Evolutionary conservation across 2,329 filamentous ascomycete species (phyloP), one percentile per base, ranked within the genome.

Genomic region (Colletotrichum sp.): DNA sequence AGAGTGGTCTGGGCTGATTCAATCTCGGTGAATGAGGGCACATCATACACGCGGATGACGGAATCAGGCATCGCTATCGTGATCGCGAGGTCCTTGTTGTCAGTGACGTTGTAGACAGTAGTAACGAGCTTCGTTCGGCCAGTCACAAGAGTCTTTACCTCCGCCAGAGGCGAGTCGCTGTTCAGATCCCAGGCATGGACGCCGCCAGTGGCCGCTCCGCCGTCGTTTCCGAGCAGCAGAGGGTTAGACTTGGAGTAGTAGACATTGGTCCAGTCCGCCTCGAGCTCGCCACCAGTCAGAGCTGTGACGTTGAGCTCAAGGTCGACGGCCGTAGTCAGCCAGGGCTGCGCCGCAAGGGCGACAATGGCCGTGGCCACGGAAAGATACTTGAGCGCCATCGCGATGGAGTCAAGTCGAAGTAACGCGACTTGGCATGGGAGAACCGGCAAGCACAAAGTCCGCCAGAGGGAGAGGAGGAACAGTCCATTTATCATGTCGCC

Each of bases 41-140:
- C 79, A 60, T 86, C 83, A 67, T 85, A 88, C 3, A 85, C 79
- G 9, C 86, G 82, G 28, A 89, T 78, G 9, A 85, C 77, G 3
- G 86, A 87, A 70, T 88, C 86, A 1, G 87, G 82, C 75, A 84
- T 81, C 3, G 86, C 85, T 36, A 88, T 84, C 2, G 86, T 87
- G 43, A 87, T 78, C 15, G 86, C 77, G 16, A 86, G 77, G 61
- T 88, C 85, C 36, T 82, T 83, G 43, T 24, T 10, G 16, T 79
- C 81, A 6, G 77, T 82, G 12, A 87, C 76, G 18, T 80, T 82
- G 71, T 88, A 83, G 2, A 86, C 79, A 0, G 85, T 82, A 12
- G 84, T 82, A 15, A 88, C 82, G 8, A 88, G 82, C 78, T 88
- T 88, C n/a, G 86, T 88, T 32, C 87, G 84, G 6, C 87, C 87